Percentiles rank a stretch among this genome's conserved stretches.
These are phyloP conservation scores for Sanchytrium tribonematis DNA, from an alignment of 371 early-diverging fungal species.

Conservation along the genomic window DNA sequence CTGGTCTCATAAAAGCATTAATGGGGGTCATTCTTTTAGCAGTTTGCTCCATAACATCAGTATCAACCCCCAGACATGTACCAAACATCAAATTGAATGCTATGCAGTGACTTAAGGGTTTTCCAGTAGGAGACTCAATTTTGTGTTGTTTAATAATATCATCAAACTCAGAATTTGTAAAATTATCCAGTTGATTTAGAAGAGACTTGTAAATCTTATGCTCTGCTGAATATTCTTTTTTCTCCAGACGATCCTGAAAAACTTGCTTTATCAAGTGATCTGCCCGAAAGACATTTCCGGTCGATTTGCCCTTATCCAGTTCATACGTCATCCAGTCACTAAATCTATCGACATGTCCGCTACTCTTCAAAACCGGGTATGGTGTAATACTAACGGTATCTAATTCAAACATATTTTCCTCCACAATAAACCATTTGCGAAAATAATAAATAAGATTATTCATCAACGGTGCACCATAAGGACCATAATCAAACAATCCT, in stretches of 20 bases:
- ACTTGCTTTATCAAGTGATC: slow-evolving; percentile 92
- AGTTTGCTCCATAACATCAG: slow-evolving; percentile 17
- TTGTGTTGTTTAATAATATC: slow-evolving; percentile 56
- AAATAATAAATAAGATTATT: slow-evolving; percentile 73
- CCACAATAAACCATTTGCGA: slow-evolving; percentile 89
- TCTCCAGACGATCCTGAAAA: slow-evolving; percentile 58
- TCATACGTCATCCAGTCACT: slow-evolving; percentile 86
- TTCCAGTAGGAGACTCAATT: slow-evolving; percentile 72
- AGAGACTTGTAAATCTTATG: background rate
- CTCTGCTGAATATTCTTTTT: background rate
- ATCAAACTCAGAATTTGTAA: slow-evolving; percentile 51
- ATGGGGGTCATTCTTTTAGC: background rate
- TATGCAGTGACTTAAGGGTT: slow-evolving; percentile 59
- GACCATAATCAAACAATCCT: slow-evolving; percentile 97
- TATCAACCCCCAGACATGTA: slow-evolving; percentile 91
- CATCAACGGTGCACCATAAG: slow-evolving; percentile 78
- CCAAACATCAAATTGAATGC: slow-evolving; percentile 99
- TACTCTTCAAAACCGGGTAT: slow-evolving; percentile 86
- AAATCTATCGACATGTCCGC: slow-evolving; percentile 98
- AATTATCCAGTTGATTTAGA: slow-evolving; percentile 54
- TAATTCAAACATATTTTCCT: slow-evolving; percentile 96
- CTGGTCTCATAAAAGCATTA: slow-evolving; percentile 75
- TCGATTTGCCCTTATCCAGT: slow-evolving; percentile 33
- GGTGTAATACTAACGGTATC: slow-evolving; percentile 95
- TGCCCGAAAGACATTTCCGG: slow-evolving; percentile 86